These are phyloP conservation scores for Penicillium thymicola DNA, from an alignment of 2,329 filamentous ascomycete species.

Conservation along the genomic window DNA sequence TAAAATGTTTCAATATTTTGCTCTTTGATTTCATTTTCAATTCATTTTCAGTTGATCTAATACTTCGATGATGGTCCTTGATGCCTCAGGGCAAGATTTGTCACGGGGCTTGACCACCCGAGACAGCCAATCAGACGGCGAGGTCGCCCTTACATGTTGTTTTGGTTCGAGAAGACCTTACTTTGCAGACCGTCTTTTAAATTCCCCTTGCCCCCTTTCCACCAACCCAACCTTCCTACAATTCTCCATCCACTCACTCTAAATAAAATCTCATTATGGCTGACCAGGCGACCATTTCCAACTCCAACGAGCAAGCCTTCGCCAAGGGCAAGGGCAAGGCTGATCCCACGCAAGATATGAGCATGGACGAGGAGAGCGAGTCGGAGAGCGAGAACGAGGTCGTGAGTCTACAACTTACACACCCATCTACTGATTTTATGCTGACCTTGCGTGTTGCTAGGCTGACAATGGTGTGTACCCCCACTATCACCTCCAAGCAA, in stretches of 20 bases:
- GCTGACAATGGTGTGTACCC: conserved; percentile 24
- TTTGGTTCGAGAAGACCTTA: conserved; percentile 23
- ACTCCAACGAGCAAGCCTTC: conserved; percentile 43
- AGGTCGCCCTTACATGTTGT: conserved; percentile 23
- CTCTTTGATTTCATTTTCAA: not conserved
- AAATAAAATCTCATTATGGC: conserved; percentile 30
- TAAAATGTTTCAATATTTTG: not conserved
- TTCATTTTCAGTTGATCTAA: not conserved
- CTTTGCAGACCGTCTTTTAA: conserved; percentile 26
- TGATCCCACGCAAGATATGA: conserved; percentile 54
- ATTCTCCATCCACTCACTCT: conserved; percentile 8
- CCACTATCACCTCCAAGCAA: not conserved
- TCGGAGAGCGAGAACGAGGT: conserved; percentile 55
- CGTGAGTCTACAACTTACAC: conserved; percentile 25
- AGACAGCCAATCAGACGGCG: conserved; percentile 19
- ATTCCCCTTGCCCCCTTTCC: conserved; percentile 12
- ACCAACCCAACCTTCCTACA: conserved; percentile 22
- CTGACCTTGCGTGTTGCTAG: conserved; percentile 13
- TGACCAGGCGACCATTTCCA: conserved; percentile 34
- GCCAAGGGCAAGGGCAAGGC: conserved; percentile 88
- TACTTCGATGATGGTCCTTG: not conserved
- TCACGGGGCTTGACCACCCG: conserved; percentile 13
- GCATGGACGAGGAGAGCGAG: conserved; percentile 70
- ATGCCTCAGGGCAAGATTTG: conserved; percentile 16
- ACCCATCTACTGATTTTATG: not conserved